phyloP scores from a whole-genome alignment of 208 protist species.

The Trypanosoma rangeli region DNA sequence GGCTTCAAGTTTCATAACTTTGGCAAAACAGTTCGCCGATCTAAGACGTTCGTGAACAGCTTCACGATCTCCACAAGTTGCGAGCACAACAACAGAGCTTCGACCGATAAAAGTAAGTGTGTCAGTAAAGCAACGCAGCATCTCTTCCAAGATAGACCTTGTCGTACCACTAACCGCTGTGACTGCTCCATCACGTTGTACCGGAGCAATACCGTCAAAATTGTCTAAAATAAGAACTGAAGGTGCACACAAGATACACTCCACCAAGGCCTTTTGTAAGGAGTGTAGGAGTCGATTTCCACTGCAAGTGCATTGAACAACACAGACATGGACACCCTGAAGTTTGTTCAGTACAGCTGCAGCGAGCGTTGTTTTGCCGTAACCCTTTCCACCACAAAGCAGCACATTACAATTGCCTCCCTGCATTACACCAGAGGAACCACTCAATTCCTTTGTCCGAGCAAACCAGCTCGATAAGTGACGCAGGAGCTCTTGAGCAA shows the following conservation, averaged over 20 bases:
- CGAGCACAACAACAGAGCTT: slow-evolving; percentile 62
- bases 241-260: slow-evolving; percentile 77
- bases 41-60: slow-evolving; percentile 65
- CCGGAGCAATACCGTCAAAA: slow-evolving; percentile 77
- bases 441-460: slow-evolving; percentile 20
- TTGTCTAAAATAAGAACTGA: slow-evolving; percentile 85
- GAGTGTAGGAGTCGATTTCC: slow-evolving; percentile 40
- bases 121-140: slow-evolving; percentile 48
- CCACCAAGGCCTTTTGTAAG: slow-evolving; percentile 48
- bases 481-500: slow-evolving; percentile 43
- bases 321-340: slow-evolving; percentile 46
- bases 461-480: slow-evolving; percentile 42
- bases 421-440: slow-evolving; percentile 11
- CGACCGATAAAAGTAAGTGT: slow-evolving; percentile 27
- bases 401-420: slow-evolving; percentile 62
- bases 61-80: slow-evolving; percentile 68
- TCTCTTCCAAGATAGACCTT: slow-evolving; percentile 54
- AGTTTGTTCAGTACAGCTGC: slow-evolving; percentile 44
- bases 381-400: slow-evolving; percentile 80
- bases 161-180: slow-evolving; percentile 61
- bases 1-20: slow-evolving; percentile 56
- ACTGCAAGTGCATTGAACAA: slow-evolving; percentile 55
- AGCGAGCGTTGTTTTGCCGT: slow-evolving; percentile 77
- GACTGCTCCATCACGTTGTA: slow-evolving; percentile 71
- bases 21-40: slow-evolving; percentile 63